Evolutionary conservation across 1,284 basidiomycete species (phyloP).

Genomic region (Caloboletus inedulis): DNA sequence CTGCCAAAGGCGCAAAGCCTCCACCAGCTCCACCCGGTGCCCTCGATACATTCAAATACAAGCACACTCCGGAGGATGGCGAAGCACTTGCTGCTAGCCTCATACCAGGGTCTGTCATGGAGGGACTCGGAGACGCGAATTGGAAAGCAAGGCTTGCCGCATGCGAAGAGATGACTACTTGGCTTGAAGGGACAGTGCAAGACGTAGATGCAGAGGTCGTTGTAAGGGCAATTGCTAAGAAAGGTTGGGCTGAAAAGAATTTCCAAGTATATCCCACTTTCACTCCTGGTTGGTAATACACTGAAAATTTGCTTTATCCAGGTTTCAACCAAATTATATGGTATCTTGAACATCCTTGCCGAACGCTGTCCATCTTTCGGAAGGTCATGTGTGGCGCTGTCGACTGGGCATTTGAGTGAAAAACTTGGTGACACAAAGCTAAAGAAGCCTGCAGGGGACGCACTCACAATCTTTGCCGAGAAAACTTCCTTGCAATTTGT

Average conservation of each 20-base stretch:
- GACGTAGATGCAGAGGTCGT: constrained; percentile 86
- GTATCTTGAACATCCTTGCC: constrained; percentile 71
- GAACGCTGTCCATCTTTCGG: constrained; percentile 82
- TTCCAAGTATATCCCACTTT: constrained; percentile 70
- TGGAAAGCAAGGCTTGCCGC: constrained; percentile 94
- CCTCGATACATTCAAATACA: constrained; percentile 88
- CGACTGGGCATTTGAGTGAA: constrained; percentile 84
- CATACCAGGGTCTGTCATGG: constrained; percentile 72
- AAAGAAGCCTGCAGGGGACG: constrained; percentile 95
- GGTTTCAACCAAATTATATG: constrained; percentile 88
- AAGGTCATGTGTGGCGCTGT: constrained; percentile 80
- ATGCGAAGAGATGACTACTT: constrained; percentile 81
- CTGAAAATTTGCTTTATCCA: constrained; percentile 31
- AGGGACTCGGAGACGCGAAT: constrained; percentile 78
- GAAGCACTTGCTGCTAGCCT: constrained; percentile 74
- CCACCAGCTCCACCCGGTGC: constrained; percentile 47
- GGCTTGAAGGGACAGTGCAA: constrained; percentile 72
- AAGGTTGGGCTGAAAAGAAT: constrained; percentile 97
- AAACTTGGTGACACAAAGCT: constrained; percentile 97
- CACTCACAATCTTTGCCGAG: constrained; percentile 80
- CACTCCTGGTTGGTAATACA: constrained; percentile 1
- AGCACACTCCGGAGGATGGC: constrained; percentile 90
- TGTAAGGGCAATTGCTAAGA: constrained; percentile 88
- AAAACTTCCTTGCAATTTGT: constrained; percentile 95
- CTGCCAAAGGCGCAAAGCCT: constrained; percentile 52